Base-by-base conservation (phyloP, 2,329 filamentous ascomycete genomes). In the Ophiostoma himal-ulmi region DNA sequence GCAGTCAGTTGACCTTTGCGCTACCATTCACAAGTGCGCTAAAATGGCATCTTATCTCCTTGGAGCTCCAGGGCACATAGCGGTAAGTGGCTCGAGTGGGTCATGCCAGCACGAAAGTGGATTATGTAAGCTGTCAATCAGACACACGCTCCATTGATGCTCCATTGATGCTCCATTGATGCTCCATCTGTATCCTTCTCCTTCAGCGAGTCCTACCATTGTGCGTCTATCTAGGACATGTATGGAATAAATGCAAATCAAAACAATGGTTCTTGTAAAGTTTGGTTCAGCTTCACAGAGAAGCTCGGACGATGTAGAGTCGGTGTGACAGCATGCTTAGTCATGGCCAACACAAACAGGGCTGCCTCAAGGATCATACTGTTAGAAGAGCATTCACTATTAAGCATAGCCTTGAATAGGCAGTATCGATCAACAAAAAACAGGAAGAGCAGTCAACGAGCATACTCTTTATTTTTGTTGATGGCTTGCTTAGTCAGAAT, bases 1-100 rank as follows among this genome's bases (percentile, higher is more conserved):
- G 37, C 37, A 11, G 37, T 13, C 37, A 10, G 37, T 54, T 54
- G 14, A 17, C n/a, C 17, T n/a, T 48, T 48, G 44, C 14, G 44
- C 8, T 22, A n/a, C n/a, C 11, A 26, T 57, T 57, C 52, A 57
- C n/a, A 8, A 26, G 52, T 20, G 52, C 52, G 22, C 52, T 57
- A 57, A 4, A 10, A 30, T 26, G 44, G n/a, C 14, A 20, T 48
- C 44, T 1, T 7, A 20, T 48, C 44, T 17, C n/a, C 20, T 48
- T 48, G 17, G 22, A 57, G 52, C 52, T 62, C 57, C 57, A 62
- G 57, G n/a, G 57, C 52, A 57, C 44, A 48, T 17, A 48, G 44
- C 52, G 3, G 26, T 14, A 62, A 62, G 34, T 14, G 52, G n/a
- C 11, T 30, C 3, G 11, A 13, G 26, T 62, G 57, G 57, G n/a